Base-by-base conservation (phyloP, 495 filamentous ascomycete genomes). In the Pyronema omphalodes region DNA sequence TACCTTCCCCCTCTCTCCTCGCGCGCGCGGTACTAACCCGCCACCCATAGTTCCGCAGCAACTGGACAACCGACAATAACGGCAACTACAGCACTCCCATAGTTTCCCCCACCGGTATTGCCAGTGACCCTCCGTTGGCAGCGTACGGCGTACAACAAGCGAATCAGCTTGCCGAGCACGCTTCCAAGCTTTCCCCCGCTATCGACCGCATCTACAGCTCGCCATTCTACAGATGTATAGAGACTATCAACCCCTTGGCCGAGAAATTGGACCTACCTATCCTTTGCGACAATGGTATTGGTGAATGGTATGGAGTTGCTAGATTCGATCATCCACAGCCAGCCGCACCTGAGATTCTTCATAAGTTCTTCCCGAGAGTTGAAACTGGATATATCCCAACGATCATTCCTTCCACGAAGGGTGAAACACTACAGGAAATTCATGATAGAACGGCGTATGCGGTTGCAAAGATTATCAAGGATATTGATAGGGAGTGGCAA, bases 181-280 rank as follows among this genome's bases (percentile, higher is more conserved):
- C 95, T 19, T 43, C 67, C n/a, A 65, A 66, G 3, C 62, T 81
- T 4, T 65, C 79, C 18, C 82, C 86, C 9, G 74, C 80, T 36
- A 73, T 84, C 49, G 82, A 88, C 19, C 74, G 77, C 51, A 70
- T 95, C 60, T 95, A 94, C 71, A 81, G 74, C 11, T 86, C 80
- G 56, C 86, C 87, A 11, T 95, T 88, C 63, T 96, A 93, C 67
- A 78, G 91, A 52, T 98, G 91, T 66, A 70, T 96, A 15, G 85
- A 95, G 67, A 96, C 91, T 0, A 75, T 95, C 41, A 69, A 70
- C 37, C 88, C 88, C 0, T 75, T 77, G 18, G 74, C 84, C 9
- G 74, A 80, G 56, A 66, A 66, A 29, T 67, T 81, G 56, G 70
- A 68, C 47, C 59, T 66, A 53, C 54, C 62, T 35, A 39, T 66